Evolutionary conservation across 1,284 basidiomycete genomes (phyloP), one percentile per base, ranked within the genome.

Genomic region (Ceratobasidium sp.): DNA sequence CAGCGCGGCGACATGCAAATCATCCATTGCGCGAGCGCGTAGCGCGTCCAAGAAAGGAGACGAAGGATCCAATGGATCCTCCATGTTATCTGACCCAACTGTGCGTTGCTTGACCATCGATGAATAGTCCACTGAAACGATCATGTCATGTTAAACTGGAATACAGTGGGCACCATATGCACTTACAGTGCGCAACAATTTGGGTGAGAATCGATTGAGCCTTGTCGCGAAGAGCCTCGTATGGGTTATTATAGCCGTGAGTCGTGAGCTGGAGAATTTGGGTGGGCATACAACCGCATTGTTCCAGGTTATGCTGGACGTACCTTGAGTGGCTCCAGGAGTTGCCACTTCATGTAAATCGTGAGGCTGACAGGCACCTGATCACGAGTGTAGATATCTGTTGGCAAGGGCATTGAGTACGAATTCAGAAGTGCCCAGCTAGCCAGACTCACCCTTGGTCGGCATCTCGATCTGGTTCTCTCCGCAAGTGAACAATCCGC

Each of bases 391-490:
- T 90, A 92, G 77, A 91, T 92, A 75, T 74, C 72, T 24, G 75
- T 31, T 2, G 41, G 37, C 16, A 51, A 37, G 24, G 63, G 39
- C 22, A 8, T 61, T 64, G 16, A 62, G 39, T 24, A 48, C 2
- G 19, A 1, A 14, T 14, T 24, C 2, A 24, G 24, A 27, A 63
- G 5, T 16, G 22, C 19, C 61, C 4, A 34, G 43, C 31, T 14
- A 9, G 48, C 2, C n/a, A 63, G 13, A 82, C 88, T 78, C 77
- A 91, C 90, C 91, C 81, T 93, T 93, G 8, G 92, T 92, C 2
- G 91, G 90, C 89, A 93, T 90, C 81, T 93, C 92, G 37, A 92
- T 81, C 81, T 93, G 92, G 78, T 90, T 92, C 80, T 93, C 92
- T 27, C 92, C 92, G 0, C 90, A 86, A 1, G 92, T 92, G 80